Conservation (phyloP, 768 basidiomycete species). For the Xanthoconium stramineum region DNA sequence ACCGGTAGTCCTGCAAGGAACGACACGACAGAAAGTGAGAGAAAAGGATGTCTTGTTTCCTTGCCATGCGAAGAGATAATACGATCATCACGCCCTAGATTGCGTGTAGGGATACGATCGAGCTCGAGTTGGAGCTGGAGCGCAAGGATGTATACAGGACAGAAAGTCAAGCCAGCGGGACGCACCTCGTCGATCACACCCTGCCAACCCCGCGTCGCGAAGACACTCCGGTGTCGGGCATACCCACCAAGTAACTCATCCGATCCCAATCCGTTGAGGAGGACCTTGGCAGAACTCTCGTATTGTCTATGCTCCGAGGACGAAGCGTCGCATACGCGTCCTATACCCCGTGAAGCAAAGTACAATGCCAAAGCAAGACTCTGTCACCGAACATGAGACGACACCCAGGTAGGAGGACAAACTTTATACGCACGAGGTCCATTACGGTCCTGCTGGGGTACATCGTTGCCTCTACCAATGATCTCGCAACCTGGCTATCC, state of each 20-base stretch:
- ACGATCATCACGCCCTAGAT: conserved; percentile 93
- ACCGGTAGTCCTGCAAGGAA: conserved; percentile 81
- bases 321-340: conserved; percentile 45
- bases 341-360: conserved; percentile 84
- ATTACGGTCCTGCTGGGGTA: conserved; percentile 78
- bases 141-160: background rate
- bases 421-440: conserved; percentile 68
- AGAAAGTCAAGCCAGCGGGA: background rate
- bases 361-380: conserved; percentile 90
- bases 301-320: conserved; percentile 46
- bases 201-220: conserved; percentile 62
- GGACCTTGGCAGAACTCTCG: conserved; percentile 71
- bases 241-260: conserved; percentile 97
- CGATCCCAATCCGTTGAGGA: conserved; percentile 89
- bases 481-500: conserved; percentile 63
- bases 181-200: conserved; percentile 78
- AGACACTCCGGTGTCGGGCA: conserved; percentile 80
- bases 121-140: conserved; percentile 84
- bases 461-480: conserved; percentile 68
- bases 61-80: conserved; percentile 89
- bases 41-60: conserved; percentile 89
- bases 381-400: conserved; percentile 38
- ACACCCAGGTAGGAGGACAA: background rate
- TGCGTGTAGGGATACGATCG: conserved; percentile 81
- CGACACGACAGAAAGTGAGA: conserved; percentile 73